phyloP scores from a whole-genome alignment of 257 asterid species.

The Misopates orontium region DNA sequence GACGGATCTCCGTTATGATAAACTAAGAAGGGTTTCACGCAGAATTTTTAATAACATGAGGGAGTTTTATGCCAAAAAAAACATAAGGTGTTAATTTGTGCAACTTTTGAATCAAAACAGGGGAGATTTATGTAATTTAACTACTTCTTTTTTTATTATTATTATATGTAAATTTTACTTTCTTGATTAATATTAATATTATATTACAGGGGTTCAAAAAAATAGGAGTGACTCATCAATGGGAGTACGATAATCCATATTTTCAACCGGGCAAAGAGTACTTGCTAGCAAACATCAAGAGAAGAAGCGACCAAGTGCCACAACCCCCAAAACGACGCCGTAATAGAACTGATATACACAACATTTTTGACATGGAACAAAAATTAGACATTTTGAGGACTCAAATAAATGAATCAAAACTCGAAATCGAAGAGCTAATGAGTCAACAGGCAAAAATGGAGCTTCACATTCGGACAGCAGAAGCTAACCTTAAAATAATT shows the following conservation, averaged over 20 bases:
- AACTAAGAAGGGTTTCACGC: too few species aligned
- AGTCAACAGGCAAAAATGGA: slow-evolving; percentile 32
- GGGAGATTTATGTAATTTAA: too few species aligned
- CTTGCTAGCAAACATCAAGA: slow-evolving; percentile 46
- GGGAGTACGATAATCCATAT: slow-evolving; percentile 52
- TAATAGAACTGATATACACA: background rate
- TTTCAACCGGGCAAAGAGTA: slow-evolving; percentile 50
- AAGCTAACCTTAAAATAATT: slow-evolving; percentile 1
- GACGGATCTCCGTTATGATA: too few species aligned
- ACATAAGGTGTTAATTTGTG: too few species aligned
- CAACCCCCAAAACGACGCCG: background rate
- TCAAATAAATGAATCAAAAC: slow-evolving; percentile 19
- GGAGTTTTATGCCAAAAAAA: too few species aligned
- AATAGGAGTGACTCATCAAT: slow-evolving; percentile 50
- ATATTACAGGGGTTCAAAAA: slow-evolving; percentile 56
- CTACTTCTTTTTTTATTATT: too few species aligned
- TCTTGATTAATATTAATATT: background rate
- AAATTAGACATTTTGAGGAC: slow-evolving; percentile 25
- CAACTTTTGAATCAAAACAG: too few species aligned
- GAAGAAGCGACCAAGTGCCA: slow-evolving; percentile 26
- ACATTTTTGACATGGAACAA: slow-evolving; percentile 4
- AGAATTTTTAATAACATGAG: too few species aligned
- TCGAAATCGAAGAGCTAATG: slow-evolving; percentile 41
- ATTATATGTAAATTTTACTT: too few species aligned
- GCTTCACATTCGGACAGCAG: slow-evolving; percentile 22